Conservation (phyloP, 1,284 basidiomycete genomes). For the Abortiporus biennis region DNA sequence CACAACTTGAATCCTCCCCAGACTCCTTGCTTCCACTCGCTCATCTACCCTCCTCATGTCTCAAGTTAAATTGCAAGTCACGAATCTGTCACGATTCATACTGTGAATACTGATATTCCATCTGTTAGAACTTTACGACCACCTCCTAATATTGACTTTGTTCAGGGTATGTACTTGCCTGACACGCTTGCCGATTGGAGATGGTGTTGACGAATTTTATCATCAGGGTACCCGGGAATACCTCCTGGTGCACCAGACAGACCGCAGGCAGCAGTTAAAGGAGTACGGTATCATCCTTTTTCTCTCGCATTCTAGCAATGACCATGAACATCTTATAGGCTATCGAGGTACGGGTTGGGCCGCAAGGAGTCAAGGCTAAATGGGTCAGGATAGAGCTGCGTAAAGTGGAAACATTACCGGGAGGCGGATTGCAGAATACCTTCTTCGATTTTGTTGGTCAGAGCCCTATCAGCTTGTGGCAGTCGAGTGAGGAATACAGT, state of each 20-base stretch:
- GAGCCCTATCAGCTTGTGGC: slow-evolving; percentile 68
- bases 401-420: slow-evolving; percentile 78
- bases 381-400: slow-evolving; percentile 85
- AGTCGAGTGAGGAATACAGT: slow-evolving; percentile 66
- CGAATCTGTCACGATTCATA: slow-evolving; percentile 4
- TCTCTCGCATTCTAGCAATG: slow-evolving; percentile 3
- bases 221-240: slow-evolving; percentile 73
- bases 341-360: slow-evolving; percentile 74
- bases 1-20: no score
- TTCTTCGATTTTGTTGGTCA: slow-evolving; percentile 71
- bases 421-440: slow-evolving; percentile 58
- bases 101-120: not conserved
- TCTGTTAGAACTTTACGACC: slow-evolving; percentile 60
- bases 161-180: slow-evolving; percentile 48
- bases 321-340: slow-evolving; percentile 36
- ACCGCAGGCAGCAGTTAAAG: slow-evolving; percentile 74
- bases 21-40: no score
- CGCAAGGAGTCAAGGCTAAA: slow-evolving; percentile 79
- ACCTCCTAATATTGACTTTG: slow-evolving; percentile 79
- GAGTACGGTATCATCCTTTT: slow-evolving; percentile 46
- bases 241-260: slow-evolving; percentile 64
- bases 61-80: slow-evolving; percentile 46
- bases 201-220: slow-evolving; percentile 1
- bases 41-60: no score
- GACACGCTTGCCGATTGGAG: no score